Evolutionary conservation across 1,284 basidiomycete species (phyloP).

Genomic region (Sporisorium graminicola): DNA sequence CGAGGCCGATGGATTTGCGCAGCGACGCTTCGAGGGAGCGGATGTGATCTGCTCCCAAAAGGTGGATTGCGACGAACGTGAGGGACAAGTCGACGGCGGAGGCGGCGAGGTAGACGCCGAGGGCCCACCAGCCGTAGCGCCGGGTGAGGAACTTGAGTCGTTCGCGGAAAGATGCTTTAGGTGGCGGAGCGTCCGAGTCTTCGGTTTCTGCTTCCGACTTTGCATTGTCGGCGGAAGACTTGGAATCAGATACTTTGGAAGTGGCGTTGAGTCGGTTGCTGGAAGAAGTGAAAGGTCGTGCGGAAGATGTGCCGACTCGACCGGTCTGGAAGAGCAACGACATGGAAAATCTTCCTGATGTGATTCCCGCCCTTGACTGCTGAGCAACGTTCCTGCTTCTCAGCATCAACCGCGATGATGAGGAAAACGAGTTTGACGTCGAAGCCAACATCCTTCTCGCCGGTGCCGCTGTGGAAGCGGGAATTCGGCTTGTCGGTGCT

Average conservation of each 20-base stretch:
- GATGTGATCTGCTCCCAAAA: conserved; percentile 91
- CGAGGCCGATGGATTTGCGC: conserved; percentile 65
- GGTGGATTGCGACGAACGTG: conserved; percentile 85
- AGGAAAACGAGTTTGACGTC: conserved; percentile 3
- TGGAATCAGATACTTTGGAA: background rate
- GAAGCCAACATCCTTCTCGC: background rate
- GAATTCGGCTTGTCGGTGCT: background rate
- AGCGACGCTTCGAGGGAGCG: conserved; percentile 77
- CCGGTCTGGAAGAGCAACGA: background rate
- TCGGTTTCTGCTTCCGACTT: conserved; percentile 7
- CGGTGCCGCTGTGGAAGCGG: background rate
- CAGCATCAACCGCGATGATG: conserved; percentile 1
- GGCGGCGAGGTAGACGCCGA: conserved; percentile 63
- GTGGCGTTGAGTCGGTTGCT: background rate
- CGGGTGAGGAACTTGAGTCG: conserved; percentile 60
- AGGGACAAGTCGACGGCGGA: conserved; percentile 71
- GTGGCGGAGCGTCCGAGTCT: conserved; percentile 29
- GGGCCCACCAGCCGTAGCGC: conserved; percentile 69
- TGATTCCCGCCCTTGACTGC: background rate
- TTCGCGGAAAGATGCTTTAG: conserved; percentile 45
- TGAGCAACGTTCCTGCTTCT: background rate
- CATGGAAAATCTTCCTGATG: background rate
- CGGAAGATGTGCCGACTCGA: background rate
- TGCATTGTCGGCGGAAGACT: background rate
- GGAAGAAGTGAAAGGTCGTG: background rate